Percentiles rank a stretch among this genome's conserved stretches.
phyloP scores from a whole-genome alignment of 306 rosid genomes.

The Rosa lucieae region DNA sequence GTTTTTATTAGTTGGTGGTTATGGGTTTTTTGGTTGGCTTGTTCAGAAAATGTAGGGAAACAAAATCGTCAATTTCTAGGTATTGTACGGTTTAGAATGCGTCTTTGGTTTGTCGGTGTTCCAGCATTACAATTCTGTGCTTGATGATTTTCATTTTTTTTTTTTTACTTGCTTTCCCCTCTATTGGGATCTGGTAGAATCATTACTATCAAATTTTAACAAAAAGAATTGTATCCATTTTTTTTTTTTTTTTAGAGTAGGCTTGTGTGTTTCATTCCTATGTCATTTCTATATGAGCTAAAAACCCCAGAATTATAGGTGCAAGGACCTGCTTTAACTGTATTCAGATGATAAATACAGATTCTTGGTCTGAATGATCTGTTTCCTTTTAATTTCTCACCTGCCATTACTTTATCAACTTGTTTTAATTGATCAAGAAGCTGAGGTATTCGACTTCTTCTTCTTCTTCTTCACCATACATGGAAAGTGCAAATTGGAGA shows the following conservation, averaged over 20 bases:
- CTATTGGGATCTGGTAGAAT: background rate
- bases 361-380: background rate
- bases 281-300: background rate
- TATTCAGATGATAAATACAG: background rate
- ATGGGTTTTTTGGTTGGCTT: background rate
- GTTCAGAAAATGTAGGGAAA: background rate
- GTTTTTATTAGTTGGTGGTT: too few species aligned
- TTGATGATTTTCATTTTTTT: background rate
- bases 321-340: background rate
- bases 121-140: background rate
- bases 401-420: background rate
- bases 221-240: background rate
- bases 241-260: too few species aligned
- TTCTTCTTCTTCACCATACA: background rate
- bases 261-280: background rate
- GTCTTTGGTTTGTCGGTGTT: slow-evolving; percentile 6
- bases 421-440: background rate
- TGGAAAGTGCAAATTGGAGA: background rate
- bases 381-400: background rate
- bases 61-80: background rate
- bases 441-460: too few species aligned
- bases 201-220: background rate
- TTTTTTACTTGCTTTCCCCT: too few species aligned
- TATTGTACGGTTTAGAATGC: background rate
- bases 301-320: background rate